Evolutionary conservation across 306 rosid species (phyloP).

Genomic region (Morella rubra): DNA sequence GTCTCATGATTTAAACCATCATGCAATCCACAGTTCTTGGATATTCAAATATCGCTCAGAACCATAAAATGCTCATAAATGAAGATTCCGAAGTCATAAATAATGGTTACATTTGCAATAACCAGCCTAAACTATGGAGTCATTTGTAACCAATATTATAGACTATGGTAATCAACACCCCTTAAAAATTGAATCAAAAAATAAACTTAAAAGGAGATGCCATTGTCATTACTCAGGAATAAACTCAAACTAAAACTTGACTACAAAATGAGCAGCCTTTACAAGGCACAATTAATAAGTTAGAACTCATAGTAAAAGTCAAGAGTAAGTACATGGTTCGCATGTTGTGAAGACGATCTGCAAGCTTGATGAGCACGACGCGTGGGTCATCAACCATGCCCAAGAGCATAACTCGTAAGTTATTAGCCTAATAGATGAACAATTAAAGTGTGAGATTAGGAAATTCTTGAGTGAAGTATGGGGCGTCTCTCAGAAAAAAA

Average conservation of each 20-base stretch:
- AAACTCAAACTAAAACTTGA: conserved; percentile 10
- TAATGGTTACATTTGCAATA: background rate
- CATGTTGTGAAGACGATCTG: conserved; percentile 99
- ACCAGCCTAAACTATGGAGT: background rate
- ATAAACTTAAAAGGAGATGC: background rate
- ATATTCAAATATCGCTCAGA: background rate
- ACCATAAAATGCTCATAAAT: background rate
- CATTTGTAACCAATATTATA: background rate
- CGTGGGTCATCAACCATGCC: conserved; percentile 99
- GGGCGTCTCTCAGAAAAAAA: background rate
- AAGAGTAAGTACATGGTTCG: conserved; percentile 78
- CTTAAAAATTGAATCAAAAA: background rate
- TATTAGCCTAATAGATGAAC: conserved; percentile 70
- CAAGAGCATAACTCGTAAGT: conserved; percentile 88
- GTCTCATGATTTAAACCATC: background rate
- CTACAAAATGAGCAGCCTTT: conserved; percentile 10
- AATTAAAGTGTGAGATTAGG: conserved; percentile 41
- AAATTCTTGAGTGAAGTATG: conserved; percentile 32
- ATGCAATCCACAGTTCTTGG: background rate
- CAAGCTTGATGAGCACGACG: conserved; percentile 96
- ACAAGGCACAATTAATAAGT: conserved; percentile 2
- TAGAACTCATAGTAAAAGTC: conserved; percentile 8
- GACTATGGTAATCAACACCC: background rate
- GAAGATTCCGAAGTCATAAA: background rate
- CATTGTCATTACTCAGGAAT: conserved; percentile 10